phyloP scores from a whole-genome alignment of 176 grass and related monocot species.

The Hordeum vulgare region MorexV3_pseudomolecules_assembly NC_058523.1:500400275-500400774 shows the following conservation, averaged over 20 bases:
- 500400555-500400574: not conserved
- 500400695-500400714: conserved; percentile 15
- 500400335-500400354: not conserved
- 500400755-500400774: conserved; percentile 41
- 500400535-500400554: not conserved
- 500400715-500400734: conserved; percentile 37
- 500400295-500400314: not conserved
- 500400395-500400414: not conserved
- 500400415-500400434: conserved; percentile 14
- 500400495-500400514: not conserved
- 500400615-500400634: conserved; percentile 30
- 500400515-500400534: not conserved
- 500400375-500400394: conserved; percentile 5
- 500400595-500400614: conserved; percentile 35
- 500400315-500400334: not conserved
- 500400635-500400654: conserved; percentile 24
- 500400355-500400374: not conserved
- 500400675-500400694: not conserved
- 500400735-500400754: conserved; percentile 22
- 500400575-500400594: not conserved
- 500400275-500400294: not conserved
- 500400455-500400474: conserved; percentile 22
- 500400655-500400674: conserved; percentile 13
- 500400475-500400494: conserved; percentile 13
- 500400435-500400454: conserved; percentile 30